Evolutionary conservation across 495 filamentous ascomycete species (phyloP).

Genomic region (Lichenothelia convexa): DNA sequence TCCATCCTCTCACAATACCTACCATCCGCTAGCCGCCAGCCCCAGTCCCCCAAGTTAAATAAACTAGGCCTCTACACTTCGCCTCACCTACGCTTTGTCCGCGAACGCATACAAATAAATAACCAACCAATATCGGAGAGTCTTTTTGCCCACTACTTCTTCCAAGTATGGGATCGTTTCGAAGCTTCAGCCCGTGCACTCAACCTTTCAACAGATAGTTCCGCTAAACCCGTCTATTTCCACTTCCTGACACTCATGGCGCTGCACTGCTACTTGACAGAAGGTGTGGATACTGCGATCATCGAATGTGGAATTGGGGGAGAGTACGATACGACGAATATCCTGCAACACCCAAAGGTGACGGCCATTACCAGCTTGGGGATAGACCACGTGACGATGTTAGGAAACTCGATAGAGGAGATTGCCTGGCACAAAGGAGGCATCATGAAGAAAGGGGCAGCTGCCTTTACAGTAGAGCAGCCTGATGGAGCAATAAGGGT

Average conservation of each 20-base stretch:
- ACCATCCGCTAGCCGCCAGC: slow-evolving; percentile 17
- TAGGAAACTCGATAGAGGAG: slow-evolving; percentile 69
- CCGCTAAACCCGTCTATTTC: slow-evolving; percentile 68
- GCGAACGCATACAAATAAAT: slow-evolving; percentile 77
- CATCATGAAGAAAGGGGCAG: slow-evolving; percentile 58
- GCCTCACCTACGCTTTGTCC: slow-evolving; percentile 70
- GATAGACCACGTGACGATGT: slow-evolving; percentile 68
- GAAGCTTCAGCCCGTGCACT: slow-evolving; percentile 29
- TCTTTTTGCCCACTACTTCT: slow-evolving; percentile 70
- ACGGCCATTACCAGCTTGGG: slow-evolving; percentile 69
- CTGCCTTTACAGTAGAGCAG: slow-evolving; percentile 63
- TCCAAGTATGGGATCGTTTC: slow-evolving; percentile 70
- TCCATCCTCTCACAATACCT: slow-evolving; percentile 42
- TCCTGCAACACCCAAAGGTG: slow-evolving; percentile 56
- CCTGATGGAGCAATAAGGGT: slow-evolving; percentile 45
- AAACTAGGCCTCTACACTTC: slow-evolving; percentile 77
- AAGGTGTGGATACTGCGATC: slow-evolving; percentile 63
- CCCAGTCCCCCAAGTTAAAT: slow-evolving; percentile 13
- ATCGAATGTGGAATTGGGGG: slow-evolving; percentile 92
- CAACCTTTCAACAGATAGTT: slow-evolving; percentile 27
- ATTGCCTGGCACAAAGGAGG: slow-evolving; percentile 98
- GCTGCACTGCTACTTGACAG: slow-evolving; percentile 66
- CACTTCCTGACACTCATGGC: slow-evolving; percentile 81
- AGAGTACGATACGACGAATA: slow-evolving; percentile 83
- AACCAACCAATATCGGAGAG: slow-evolving; percentile 55